phyloP scores from a whole-genome alignment of 331 rosid genomes.

The Spiraea crenata region DNA sequence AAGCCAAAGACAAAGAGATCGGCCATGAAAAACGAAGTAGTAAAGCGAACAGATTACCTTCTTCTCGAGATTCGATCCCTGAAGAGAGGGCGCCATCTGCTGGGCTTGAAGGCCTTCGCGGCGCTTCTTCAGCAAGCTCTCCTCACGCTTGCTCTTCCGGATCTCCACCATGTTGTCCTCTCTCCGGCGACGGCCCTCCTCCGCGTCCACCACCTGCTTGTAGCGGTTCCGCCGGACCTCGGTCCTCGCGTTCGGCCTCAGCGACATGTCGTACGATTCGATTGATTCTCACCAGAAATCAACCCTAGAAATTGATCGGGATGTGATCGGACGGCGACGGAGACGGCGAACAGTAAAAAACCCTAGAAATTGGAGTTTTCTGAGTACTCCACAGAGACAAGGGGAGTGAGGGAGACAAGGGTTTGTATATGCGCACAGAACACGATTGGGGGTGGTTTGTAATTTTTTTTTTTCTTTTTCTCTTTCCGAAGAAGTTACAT shows the following conservation, averaged over 20 bases:
- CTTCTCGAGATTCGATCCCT: conserved; percentile 57
- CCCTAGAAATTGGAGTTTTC: background rate
- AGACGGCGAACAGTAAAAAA: background rate
- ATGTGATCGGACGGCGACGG: background rate
- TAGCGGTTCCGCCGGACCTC: conserved; percentile 94
- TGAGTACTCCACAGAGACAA: background rate
- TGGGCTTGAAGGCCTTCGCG: conserved; percentile 83
- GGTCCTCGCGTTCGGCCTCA: conserved; percentile 77
- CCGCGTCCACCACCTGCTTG: conserved; percentile 91
- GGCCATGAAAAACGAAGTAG: background rate
- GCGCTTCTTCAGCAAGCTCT: conserved; percentile 83
- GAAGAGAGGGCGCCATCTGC: conserved; percentile 52
- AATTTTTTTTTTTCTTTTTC: too few species aligned
- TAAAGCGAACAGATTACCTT: conserved; percentile 36
- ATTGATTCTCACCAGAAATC: background rate
- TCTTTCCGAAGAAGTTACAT: too few species aligned
- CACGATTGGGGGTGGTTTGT: background rate
- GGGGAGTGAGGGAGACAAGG: background rate
- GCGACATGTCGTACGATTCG: conserved; percentile 48
- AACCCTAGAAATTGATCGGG: conserved; percentile 13
- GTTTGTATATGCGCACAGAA: background rate
- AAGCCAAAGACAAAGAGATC: background rate
- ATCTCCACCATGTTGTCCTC: conserved; percentile 94
- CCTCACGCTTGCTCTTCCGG: conserved; percentile 91
- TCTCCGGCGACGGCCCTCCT: conserved; percentile 85